Percentiles rank a stretch among this genome's conserved stretches.
Evolutionary conservation across 129 eudicot species (phyloP).

Genomic region (Artemisia argyi): DNA sequence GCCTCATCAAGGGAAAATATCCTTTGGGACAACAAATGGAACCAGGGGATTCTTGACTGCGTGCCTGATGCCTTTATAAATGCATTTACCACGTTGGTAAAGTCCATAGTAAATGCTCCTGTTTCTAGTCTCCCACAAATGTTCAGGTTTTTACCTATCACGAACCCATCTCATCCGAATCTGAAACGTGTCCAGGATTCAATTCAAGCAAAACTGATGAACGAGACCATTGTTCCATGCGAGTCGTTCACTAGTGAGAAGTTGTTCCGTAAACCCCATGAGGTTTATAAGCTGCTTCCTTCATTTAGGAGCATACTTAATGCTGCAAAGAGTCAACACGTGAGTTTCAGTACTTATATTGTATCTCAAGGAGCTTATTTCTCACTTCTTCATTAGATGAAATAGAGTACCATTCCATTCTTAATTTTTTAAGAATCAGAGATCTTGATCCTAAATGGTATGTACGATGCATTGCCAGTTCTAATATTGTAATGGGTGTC

Average conservation of each 20-base stretch:
- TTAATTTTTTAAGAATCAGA: conserved; percentile 34
- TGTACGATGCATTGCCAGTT: conserved; percentile 45
- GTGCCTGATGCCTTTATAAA: conserved; percentile 44
- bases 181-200: conserved; percentile 39
- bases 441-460: conserved; percentile 47
- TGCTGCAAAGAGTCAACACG: conserved; percentile 32
- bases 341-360: conserved; percentile 18
- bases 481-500: conserved; percentile 44
- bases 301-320: conserved; percentile 44
- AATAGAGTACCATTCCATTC: conserved; percentile 19
- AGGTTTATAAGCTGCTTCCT: conserved; percentile 42
- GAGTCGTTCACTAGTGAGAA: conserved; percentile 43
- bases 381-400: conserved; percentile 39
- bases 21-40: conserved; percentile 53
- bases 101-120: conserved; percentile 35
- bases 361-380: conserved; percentile 41
- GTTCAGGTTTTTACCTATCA: conserved; percentile 46
- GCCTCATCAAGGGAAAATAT: conserved; percentile 63
- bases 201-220: conserved; percentile 35
- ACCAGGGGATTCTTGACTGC: conserved; percentile 54
- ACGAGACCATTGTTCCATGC: conserved; percentile 46
- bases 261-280: conserved; percentile 46
- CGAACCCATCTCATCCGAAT: conserved; percentile 24
- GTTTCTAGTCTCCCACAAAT: conserved; percentile 36
- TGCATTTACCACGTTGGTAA: conserved; percentile 48